These are phyloP conservation scores for Globisporangium perplexum DNA, from an alignment of 352 stramenopile genomes.

Conservation along the genomic window DNA sequence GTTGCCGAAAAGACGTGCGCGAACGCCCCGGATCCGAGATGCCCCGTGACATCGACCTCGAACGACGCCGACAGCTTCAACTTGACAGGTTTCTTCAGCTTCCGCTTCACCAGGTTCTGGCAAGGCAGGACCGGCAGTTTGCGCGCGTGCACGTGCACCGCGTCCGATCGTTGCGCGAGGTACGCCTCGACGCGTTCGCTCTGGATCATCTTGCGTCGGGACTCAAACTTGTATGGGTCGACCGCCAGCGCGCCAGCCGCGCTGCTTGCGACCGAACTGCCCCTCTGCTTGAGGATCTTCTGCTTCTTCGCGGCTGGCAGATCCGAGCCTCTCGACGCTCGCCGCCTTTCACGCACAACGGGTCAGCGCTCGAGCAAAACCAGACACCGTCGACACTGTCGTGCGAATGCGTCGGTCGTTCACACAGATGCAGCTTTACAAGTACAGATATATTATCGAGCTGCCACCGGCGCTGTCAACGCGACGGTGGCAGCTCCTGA, in stretches of 20 bases:
- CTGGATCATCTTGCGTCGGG: constrained; percentile 41
- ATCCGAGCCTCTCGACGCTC: not conserved
- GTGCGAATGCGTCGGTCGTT: not conserved
- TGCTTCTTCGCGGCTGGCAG: constrained; percentile 4
- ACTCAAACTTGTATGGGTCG: constrained; percentile 52
- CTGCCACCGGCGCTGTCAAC: not conserved
- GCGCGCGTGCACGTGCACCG: constrained; percentile 46
- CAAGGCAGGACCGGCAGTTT: constrained; percentile 46
- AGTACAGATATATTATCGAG: constrained; percentile 18
- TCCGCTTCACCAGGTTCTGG: constrained; percentile 34
- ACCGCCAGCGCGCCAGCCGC: constrained; percentile 10
- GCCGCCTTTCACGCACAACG: constrained; percentile 8
- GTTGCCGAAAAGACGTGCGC: constrained; percentile 66
- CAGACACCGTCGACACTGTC: not conserved
- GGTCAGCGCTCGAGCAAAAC: not conserved
- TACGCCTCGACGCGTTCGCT: constrained; percentile 34
- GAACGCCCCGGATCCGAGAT: constrained; percentile 71
- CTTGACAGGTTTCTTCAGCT: constrained; percentile 47
- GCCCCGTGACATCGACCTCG: constrained; percentile 35
- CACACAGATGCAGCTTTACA: constrained; percentile 9
- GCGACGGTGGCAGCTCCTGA: not conserved
- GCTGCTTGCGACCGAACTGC: constrained; percentile 1
- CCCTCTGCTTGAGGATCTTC: constrained; percentile 2
- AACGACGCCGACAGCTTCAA: constrained; percentile 29
- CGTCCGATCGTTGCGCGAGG: constrained; percentile 28